Percentiles rank a stretch among this genome's conserved stretches.
These are phyloP conservation scores for Yamadazyma triangularis DNA, from an alignment of 1,139 yeast species.

Conservation along the genomic window DNA sequence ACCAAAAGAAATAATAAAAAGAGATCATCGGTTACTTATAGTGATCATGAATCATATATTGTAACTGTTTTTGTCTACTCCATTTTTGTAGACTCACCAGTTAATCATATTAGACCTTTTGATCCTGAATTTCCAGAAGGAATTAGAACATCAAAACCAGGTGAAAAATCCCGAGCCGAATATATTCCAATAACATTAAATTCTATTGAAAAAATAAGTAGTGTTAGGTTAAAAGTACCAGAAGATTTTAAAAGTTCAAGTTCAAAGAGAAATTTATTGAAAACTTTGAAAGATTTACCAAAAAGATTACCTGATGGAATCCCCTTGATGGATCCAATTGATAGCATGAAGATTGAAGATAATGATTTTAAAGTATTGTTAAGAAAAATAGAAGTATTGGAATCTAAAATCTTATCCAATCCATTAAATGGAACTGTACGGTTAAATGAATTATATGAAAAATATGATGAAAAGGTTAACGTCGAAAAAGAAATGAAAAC, in stretches of 20 bases:
- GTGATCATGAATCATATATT: conserved; percentile 84
- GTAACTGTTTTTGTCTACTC: conserved; percentile 80
- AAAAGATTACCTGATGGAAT: conserved; percentile 86
- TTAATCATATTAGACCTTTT: conserved; percentile 62
- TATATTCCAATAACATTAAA: conserved; percentile 80
- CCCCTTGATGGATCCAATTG: conserved; percentile 84
- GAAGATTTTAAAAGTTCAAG: conserved; percentile 67
- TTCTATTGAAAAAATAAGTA: conserved; percentile 71
- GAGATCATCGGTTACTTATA: conserved; percentile 46
- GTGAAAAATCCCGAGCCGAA: conserved; percentile 71
- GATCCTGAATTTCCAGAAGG: conserved; percentile 83
- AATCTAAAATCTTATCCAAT: conserved; percentile 64
- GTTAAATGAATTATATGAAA: conserved; percentile 55
- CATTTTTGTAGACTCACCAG: conserved; percentile 76
- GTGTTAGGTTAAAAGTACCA: conserved; percentile 78
- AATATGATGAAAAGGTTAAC: conserved; percentile 62
- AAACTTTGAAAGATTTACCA: conserved; percentile 74
- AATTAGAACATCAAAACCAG: conserved; percentile 72
- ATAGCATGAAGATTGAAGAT: conserved; percentile 87
- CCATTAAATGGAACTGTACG: conserved; percentile 67
- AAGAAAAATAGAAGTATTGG: conserved; percentile 77
- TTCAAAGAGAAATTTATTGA: conserved; percentile 69
- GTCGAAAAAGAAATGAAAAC: conserved; percentile 58
- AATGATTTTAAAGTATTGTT: conserved; percentile 66
- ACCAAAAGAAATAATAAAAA: conserved; percentile 64